Conservation (phyloP, 2,329 filamentous ascomycete species). For the Didymellaceae sp. region DNA sequence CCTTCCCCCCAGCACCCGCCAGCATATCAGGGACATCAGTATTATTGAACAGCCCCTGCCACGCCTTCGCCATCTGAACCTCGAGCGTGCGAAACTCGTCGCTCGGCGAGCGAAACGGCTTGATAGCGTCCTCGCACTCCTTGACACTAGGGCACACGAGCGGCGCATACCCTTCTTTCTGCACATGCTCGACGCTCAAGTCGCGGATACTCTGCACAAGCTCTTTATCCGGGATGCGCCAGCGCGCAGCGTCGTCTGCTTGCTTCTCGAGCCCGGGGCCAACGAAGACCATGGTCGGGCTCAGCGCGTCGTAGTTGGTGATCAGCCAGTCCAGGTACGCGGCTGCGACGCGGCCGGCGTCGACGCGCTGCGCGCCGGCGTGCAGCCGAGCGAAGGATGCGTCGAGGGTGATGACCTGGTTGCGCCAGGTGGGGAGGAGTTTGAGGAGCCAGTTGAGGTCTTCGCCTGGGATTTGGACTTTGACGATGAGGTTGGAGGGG, state of each 20-base stretch:
- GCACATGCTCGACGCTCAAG: constrained; percentile 48
- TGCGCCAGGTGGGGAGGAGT: constrained; percentile 45
- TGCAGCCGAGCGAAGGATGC: constrained; percentile 20
- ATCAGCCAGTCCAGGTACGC: constrained; percentile 37
- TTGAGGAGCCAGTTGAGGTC: constrained; percentile 24
- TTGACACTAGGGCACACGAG: constrained; percentile 47
- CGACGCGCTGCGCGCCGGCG: constrained; percentile 5
- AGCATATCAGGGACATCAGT: constrained; percentile 49
- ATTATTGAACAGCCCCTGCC: constrained; percentile 53
- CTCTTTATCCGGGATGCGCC: not conserved
- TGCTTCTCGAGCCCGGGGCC: constrained; percentile 11
- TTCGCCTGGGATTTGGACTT: constrained; percentile 20
- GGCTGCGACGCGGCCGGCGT: constrained; percentile 31
- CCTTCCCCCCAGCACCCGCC: constrained; percentile 53
- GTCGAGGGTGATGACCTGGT: constrained; percentile 45
- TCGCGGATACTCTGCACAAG: constrained; percentile 19
- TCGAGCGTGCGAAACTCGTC: constrained; percentile 35
- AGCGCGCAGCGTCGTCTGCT: not conserved
- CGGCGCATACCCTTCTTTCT: constrained; percentile 49
- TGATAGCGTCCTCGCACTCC: constrained; percentile 46
- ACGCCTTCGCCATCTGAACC: constrained; percentile 42
- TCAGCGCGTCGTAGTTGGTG: constrained; percentile 30
- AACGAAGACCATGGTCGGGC: constrained; percentile 28
- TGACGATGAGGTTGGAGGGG: constrained; percentile 18
- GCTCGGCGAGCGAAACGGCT: constrained; percentile 35